Conservation (phyloP, 768 basidiomycete species). For the Pulveroboletus sp. region DNA sequence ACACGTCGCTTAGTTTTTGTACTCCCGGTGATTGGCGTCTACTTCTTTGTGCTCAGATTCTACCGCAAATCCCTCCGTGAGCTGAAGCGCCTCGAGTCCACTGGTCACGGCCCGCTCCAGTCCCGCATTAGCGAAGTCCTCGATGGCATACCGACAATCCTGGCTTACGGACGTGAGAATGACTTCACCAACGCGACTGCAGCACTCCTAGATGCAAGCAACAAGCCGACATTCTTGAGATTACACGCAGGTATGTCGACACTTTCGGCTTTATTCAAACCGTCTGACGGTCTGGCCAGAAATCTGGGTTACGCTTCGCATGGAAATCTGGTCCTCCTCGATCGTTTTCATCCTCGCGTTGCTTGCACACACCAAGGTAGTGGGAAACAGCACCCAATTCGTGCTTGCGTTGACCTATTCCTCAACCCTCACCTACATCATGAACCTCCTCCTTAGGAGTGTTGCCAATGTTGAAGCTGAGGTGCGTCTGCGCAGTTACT, state of each 20-base stretch:
- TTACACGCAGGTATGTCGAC: conserved; percentile 21
- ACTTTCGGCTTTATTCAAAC: neutral
- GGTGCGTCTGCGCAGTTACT: conserved; percentile 5
- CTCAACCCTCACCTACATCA: conserved; percentile 24
- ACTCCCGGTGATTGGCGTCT: conserved; percentile 29
- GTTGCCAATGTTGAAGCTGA: conserved; percentile 27
- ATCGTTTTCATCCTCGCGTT: conserved; percentile 24
- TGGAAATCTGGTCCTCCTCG: conserved; percentile 28
- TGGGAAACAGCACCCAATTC: conserved; percentile 24
- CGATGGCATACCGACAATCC: conserved; percentile 43
- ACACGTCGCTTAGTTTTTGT: conserved; percentile 17
- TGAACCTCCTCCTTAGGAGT: conserved; percentile 27
- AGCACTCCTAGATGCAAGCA: conserved; percentile 22
- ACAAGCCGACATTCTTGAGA: conserved; percentile 28
- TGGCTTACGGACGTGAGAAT: conserved; percentile 40
- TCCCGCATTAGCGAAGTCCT: conserved; percentile 50
- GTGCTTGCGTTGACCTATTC: conserved; percentile 29
- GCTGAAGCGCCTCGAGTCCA: conserved; percentile 44
- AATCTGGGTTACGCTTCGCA: conserved; percentile 31
- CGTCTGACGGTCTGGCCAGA: conserved; percentile 13
- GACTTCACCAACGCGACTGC: conserved; percentile 25
- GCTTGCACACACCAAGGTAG: conserved; percentile 26
- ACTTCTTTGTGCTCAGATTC: conserved; percentile 42
- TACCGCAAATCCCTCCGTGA: conserved; percentile 47
- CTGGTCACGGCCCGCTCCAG: conserved; percentile 46